Percentiles rank a stretch among this genome's conserved stretches.
These are phyloP conservation scores for Stephania cephalantha DNA, from an alignment of 164 flowering plant species.

Conservation along the genomic window DNA sequence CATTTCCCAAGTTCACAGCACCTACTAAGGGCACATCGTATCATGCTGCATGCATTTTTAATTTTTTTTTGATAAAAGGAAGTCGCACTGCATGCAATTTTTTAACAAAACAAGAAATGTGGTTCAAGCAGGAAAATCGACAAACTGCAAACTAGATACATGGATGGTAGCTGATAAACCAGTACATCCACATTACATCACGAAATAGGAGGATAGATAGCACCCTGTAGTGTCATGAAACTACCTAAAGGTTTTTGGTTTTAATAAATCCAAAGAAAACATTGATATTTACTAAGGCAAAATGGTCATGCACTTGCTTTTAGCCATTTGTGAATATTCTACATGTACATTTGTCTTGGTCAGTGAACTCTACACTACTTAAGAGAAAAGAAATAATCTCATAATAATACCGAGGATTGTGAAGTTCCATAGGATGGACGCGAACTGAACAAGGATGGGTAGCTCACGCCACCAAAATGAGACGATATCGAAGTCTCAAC, in stretches of 20 bases:
- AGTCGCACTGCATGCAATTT: not conserved
- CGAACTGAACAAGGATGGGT: slow-evolving; percentile 95
- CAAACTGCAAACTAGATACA: not conserved
- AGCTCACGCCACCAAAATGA: slow-evolving; percentile 96
- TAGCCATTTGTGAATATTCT: not conserved
- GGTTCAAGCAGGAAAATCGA: not conserved
- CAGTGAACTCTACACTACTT: not conserved
- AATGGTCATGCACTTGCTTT: not conserved
- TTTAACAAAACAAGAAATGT: too few species aligned
- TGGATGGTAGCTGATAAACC: not conserved
- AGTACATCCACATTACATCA: not conserved
- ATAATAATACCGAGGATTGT: slow-evolving; percentile 47
- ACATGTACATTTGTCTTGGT: not conserved
- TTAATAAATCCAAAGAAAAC: not conserved
- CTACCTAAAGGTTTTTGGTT: not conserved
- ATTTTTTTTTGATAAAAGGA: too few species aligned
- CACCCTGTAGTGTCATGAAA: not conserved
- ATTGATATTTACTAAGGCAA: not conserved
- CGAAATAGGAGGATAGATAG: not conserved
- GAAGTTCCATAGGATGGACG: slow-evolving; percentile 56
- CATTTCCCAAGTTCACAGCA: too few species aligned
- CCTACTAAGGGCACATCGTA: too few species aligned
- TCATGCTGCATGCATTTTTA: too few species aligned
- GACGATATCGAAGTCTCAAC: slow-evolving; percentile 98
- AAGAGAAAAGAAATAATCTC: not conserved